Percentiles rank a stretch among this genome's conserved stretches.
phyloP scores from a whole-genome alignment of 1,284 basidiomycete genomes.

The Pseudozyma sp. region DNA sequence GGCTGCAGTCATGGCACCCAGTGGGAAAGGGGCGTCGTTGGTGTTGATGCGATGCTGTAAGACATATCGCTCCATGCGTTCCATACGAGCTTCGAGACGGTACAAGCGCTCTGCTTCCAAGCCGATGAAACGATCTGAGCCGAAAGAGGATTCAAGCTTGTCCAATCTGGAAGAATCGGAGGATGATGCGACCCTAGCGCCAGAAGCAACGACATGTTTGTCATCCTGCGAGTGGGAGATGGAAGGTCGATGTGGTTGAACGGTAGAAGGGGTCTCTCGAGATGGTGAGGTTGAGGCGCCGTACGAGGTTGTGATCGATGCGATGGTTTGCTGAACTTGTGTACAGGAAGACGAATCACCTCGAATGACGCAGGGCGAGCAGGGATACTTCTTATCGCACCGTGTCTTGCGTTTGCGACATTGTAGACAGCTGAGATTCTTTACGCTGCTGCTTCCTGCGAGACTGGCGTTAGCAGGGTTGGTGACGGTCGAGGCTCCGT shows the following conservation, averaged over 20 bases:
- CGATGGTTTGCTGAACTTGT: constrained; percentile 48
- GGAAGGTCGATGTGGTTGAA: constrained; percentile 14
- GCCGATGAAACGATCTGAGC: constrained; percentile 31
- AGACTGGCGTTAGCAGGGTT: constrained; percentile 2
- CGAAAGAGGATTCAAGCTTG: constrained; percentile 14
- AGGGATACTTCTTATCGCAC: constrained; percentile 49
- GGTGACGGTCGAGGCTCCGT: background rate
- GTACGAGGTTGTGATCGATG: constrained; percentile 37
- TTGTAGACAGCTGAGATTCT: constrained; percentile 48
- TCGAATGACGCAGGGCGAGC: constrained; percentile 47
- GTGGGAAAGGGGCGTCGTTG: constrained; percentile 15
- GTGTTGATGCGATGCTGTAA: constrained; percentile 1
- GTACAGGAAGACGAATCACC: constrained; percentile 39
- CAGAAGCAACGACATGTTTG: background rate
- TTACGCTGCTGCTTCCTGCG: constrained; percentile 32
- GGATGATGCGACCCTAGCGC: constrained; percentile 7
- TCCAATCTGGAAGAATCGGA: constrained; percentile 30
- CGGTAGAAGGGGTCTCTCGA: constrained; percentile 12
- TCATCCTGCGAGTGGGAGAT: constrained; percentile 21
- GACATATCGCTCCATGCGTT: constrained; percentile 31
- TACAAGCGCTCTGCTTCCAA: constrained; percentile 36
- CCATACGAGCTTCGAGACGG: constrained; percentile 40
- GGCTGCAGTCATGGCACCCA: constrained; percentile 6
- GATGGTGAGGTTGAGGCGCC: constrained; percentile 19
- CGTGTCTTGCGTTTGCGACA: constrained; percentile 50